Evolutionary conservation across 306 rosid species (phyloP), one percentile per base, ranked within the genome.

Genomic region (Delonix regia): DNA sequence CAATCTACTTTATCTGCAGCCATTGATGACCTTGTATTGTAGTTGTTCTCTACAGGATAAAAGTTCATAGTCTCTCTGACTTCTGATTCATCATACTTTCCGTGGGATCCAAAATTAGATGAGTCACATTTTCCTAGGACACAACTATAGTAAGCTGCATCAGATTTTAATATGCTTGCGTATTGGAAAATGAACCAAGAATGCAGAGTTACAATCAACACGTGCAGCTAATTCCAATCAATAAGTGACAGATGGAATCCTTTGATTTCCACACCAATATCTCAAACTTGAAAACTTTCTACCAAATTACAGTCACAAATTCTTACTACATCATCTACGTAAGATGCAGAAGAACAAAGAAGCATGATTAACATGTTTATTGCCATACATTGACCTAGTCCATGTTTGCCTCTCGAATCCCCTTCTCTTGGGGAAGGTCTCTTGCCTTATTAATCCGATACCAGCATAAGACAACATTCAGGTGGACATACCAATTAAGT

Each of bases 91-190:
- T 84, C 83, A 68, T 69, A 70, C 74, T 62, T 82, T 42, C 87
- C 41, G 84, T 76, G 71, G 71, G 79, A 80, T 65, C 61, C 28
- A 73, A 84, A 48, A 65, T 38, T 69, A 55, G 83, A 69, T 55
- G 60, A 48, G 90, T 62, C 59, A 69, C 81, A 64, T 76, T 86
- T 71, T 84, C 96, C 92, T 88, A 64, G 27, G 68, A 80, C 39
- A 51, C 57, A 82, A 39, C 55, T 27, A 80, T 82, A 53, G 63
- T 68, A 71, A 83, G 53, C 65, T 71, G 88, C 71, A 67, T 53
- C 41, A 75, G 75, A 66, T 41, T 75, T 27, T 45, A 57, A 21
- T 70, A 48, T 44, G 66, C 33, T 52, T 41, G 24, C 62, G 68
- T 9, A 21, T 13, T 63, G 77, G 10, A 51, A n/a, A 18, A n/a